Evolutionary conservation across 2,329 filamentous ascomycete species (phyloP), one percentile per base, ranked within the genome.

Genomic region (Ampelomyces quisqualis): DNA sequence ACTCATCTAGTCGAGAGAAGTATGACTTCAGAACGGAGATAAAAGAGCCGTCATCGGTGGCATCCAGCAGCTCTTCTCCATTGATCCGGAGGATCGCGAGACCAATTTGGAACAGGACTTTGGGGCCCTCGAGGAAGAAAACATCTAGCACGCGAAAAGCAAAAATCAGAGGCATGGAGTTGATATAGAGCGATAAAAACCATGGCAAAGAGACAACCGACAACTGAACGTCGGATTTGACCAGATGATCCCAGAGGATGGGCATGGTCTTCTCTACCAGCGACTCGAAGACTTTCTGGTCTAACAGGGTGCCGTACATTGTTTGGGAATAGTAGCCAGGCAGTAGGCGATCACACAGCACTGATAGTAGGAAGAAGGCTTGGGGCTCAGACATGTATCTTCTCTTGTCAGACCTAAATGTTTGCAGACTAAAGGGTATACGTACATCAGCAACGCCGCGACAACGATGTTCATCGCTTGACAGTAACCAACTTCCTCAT

Each of bases 401-500:
- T 58, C 15, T 23, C 18, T 30, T 27, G 54, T 70, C 53, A 70
- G 62, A 59, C 38, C 37, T 34, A 27, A 44, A 38, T 35, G 20
- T 10, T 35, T 9, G 17, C 31, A 17, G 11, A 26, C 34, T 24
- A 33, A 29, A 43, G 53, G 50, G 34, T 26, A 51, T 36, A 71
- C 77, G 53, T 73, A 84, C 76, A 98, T 98, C 57, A 98, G 78
- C 43, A 98, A 74, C n/a, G 93, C 93, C 13, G 93, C 93, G 39
- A 96, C 91, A 22, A 98, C 93, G 56, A 98, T 98, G 69, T 98
- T 98, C 93, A 98, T 98, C 48, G 93, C 93, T 71, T 98, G 93
- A 68, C 93, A 98, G 70, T 98, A 98, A 53, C 93, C 93, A 40
- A 98, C 90, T 53, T 96, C 90, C 38, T 88, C 80, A 60, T 98